phyloP scores from a whole-genome alignment of 2,329 filamentous ascomycete genomes.

The Xylariaceae sp. region DNA sequence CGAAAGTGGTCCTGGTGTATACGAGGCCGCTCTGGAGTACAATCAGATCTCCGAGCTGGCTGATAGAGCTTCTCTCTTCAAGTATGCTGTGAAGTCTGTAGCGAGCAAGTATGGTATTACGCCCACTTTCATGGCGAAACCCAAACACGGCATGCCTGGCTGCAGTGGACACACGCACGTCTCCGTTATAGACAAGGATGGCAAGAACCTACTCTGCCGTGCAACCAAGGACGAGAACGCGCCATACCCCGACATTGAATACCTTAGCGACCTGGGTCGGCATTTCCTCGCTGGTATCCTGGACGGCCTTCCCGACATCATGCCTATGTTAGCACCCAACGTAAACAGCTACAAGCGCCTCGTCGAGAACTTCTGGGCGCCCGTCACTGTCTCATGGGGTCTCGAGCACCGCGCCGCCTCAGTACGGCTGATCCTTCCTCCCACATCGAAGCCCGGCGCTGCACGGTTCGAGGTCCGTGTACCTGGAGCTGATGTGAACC shows the following conservation, averaged over 20 bases:
- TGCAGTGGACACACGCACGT: slow-evolving; percentile 97
- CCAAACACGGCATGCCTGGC: slow-evolving; percentile 80
- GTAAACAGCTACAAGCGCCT: slow-evolving; percentile 98
- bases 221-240: slow-evolving; percentile 65
- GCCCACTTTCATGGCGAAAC: slow-evolving; percentile 98
- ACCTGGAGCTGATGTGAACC: slow-evolving; percentile 88
- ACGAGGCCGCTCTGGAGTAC: slow-evolving; percentile 91
- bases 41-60: slow-evolving; percentile 85
- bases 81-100: slow-evolving; percentile 86
- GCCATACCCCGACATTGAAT: slow-evolving; percentile 66
- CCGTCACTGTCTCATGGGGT: slow-evolving; percentile 95
- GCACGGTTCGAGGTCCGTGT: slow-evolving; percentile 92
- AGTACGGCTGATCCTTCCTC: slow-evolving; percentile 82
- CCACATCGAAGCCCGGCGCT: slow-evolving; percentile 75
- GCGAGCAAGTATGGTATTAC: slow-evolving; percentile 85
- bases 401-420: slow-evolving; percentile 91
- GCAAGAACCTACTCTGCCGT: slow-evolving; percentile 78
- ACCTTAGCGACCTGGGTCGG: slow-evolving; percentile 81
- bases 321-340: slow-evolving; percentile 91
- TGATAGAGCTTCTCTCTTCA: slow-evolving; percentile 87
- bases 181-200: slow-evolving; percentile 73
- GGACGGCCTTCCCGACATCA: slow-evolving; percentile 84
- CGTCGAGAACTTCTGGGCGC: slow-evolving; percentile 98
- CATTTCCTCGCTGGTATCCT: slow-evolving; percentile 91
- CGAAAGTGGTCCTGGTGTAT: slow-evolving; percentile 79